A percentile compares a stretch with the other conserved stretches of the same genome.
These are phyloP conservation scores for Suillus americanus DNA, from an alignment of 768 basidiomycete species.

Conservation along the genomic window DNA sequence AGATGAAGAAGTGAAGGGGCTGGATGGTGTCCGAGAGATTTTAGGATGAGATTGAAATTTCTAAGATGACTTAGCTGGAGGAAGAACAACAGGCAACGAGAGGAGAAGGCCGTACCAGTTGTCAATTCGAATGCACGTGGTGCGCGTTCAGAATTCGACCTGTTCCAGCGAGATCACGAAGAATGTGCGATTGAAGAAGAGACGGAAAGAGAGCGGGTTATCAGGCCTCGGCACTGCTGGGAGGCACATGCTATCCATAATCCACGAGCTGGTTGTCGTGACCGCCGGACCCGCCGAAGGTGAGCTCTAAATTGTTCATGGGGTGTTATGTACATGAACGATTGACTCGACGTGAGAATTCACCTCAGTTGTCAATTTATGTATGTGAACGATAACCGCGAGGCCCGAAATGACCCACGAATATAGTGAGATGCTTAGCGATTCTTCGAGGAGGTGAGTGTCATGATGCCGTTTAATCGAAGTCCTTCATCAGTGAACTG, in stretches of 20 bases:
- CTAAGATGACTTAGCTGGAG: slow-evolving; percentile 77
- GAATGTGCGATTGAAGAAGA: slow-evolving; percentile 60
- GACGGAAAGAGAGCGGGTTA: slow-evolving; percentile 60
- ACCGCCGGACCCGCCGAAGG: neutral
- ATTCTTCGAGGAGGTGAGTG: too few species aligned
- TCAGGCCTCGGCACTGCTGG: slow-evolving; percentile 40
- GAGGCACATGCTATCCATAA: too few species aligned
- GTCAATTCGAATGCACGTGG: slow-evolving; percentile 69
- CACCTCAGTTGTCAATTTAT: too few species aligned
- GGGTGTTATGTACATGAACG: too few species aligned
- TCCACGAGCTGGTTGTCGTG: slow-evolving; percentile 21
- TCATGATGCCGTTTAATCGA: neutral
- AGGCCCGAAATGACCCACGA: too few species aligned
- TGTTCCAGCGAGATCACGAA: slow-evolving; percentile 60
- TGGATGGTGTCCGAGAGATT: slow-evolving; percentile 62
- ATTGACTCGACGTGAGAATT: neutral
- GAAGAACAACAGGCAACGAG: slow-evolving; percentile 66
- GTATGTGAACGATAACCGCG: too few species aligned
- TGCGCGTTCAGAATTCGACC: slow-evolving; percentile 36
- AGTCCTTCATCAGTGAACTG: too few species aligned
- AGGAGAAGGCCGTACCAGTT: slow-evolving; percentile 32
- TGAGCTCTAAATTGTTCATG: too few species aligned
- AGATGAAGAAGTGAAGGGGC: slow-evolving; percentile 13
- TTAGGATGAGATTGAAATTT: slow-evolving; percentile 76
- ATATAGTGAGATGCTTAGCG: too few species aligned